Evolutionary conservation across 2,329 filamentous ascomycete genomes (phyloP), one percentile per base, ranked within the genome.

Genomic region (Cytospora mali): DNA sequence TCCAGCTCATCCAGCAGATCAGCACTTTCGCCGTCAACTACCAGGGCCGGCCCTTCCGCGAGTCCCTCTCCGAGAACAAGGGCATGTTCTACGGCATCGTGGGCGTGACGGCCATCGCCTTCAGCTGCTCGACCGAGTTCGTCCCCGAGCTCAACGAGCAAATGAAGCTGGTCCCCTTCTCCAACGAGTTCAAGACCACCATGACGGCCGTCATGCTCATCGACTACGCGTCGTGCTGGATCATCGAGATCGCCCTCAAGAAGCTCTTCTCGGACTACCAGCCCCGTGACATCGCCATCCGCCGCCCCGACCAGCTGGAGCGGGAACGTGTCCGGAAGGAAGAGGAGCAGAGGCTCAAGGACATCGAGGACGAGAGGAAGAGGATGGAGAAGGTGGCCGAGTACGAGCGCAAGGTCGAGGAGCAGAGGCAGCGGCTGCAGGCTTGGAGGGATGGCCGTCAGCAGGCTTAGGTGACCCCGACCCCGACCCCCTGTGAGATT

Each of bases 11-110:
- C 76, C 95, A 99, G 77, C 95, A 99, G 77, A 97, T 99, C 73
- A 97, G 93, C 27, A 99, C 95, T 3, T 99, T 99, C 72, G 93
- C 95, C 65, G 97, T 99, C 82, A 99, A 99, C 82, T 99, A 99
- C 81, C 95, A 99, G 77, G 95, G 95, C 64, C 90, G 95, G 11
- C 95, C 95, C 14, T 99, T 99, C 89, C 91, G 95, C 64, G 95
- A 99, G 79, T 91, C 90, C 25, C 92, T 99, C 68, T 89, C 90
- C 6, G 95, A 97, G 79, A 99, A 99, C 82, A 90, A 88, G 76
- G 93, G 92, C 75, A 99, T 99, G 95, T 99, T 95, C 81, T 99
- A 91, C 83, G 95, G 95, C 64, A 92, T 99, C 61, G 80, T 99
- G 48, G 90, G 90, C 67, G 94, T 97, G 18, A 92, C 92, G 0